Percentiles rank a stretch among this genome's conserved stretches.
These are phyloP conservation scores for Kernera saxatilis DNA, from an alignment of 345 rosid species.

Conservation along the genomic window DNA sequence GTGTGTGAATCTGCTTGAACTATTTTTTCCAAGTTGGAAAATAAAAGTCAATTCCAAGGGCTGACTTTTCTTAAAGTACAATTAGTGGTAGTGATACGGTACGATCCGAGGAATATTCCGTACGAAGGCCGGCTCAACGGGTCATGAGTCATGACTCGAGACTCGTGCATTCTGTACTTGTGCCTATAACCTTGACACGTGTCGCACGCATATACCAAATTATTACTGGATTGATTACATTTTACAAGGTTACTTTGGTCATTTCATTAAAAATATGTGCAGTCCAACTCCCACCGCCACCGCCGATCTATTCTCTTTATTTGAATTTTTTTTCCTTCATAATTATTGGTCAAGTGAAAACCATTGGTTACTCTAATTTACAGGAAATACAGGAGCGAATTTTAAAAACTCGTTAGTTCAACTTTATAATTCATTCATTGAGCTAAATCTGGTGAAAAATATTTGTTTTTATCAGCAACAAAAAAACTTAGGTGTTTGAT, in stretches of 20 bases:
- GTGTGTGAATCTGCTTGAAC: not conserved
- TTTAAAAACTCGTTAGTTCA: too few relatives aligned
- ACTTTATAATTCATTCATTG: too few relatives aligned
- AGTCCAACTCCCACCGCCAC: not conserved
- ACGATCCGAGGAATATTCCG: constrained; percentile 18
- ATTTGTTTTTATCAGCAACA: too few relatives aligned
- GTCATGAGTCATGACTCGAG: not conserved
- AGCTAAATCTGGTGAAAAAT: too few relatives aligned
- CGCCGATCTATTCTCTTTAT: too few relatives aligned
- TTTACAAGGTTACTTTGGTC: not conserved
- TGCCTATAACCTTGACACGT: not conserved
- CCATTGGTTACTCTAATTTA: too few relatives aligned
- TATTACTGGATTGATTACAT: not conserved
- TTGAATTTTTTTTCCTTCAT: too few relatives aligned
- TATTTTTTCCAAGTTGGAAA: not conserved
- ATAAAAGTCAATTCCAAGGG: not conserved
- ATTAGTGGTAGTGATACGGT: not conserved
- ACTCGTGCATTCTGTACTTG: not conserved
- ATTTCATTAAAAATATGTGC: not conserved
- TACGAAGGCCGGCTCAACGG: not conserved
- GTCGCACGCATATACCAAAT: not conserved
- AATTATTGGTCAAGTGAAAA: too few relatives aligned
- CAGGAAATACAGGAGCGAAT: too few relatives aligned
- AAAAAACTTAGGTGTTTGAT: too few relatives aligned
- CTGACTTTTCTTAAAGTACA: not conserved